These are phyloP conservation scores for Aphanomyces cochlioides DNA, from an alignment of 352 stramenopile species.

Conservation along the genomic window DNA sequence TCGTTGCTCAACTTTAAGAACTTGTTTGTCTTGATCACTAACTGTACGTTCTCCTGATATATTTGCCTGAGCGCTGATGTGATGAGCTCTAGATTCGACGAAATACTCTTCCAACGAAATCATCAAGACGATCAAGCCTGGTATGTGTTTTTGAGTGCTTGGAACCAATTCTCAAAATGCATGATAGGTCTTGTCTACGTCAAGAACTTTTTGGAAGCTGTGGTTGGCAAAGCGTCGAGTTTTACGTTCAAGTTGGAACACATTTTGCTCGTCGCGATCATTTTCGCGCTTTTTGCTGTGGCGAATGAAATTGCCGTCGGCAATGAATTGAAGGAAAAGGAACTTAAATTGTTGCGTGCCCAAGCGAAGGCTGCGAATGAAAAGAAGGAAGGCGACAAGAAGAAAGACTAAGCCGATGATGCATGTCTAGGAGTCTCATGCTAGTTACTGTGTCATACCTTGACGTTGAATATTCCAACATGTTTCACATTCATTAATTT, in stretches of 20 bases:
- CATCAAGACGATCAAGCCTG: constrained; percentile 28
- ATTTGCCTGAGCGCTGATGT: not conserved
- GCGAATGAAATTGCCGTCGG: constrained; percentile 71
- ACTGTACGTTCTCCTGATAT: constrained; percentile 38
- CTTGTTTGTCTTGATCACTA: constrained; percentile 58
- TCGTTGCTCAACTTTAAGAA: constrained; percentile 83
- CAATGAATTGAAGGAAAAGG: constrained; percentile 68
- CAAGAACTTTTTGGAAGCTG: constrained; percentile 60
- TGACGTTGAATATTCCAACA: no score
- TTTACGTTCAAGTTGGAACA: constrained; percentile 81
- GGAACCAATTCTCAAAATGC: constrained; percentile 15
- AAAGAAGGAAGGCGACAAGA: constrained; percentile 16
- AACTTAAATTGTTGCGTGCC: constrained; percentile 26
- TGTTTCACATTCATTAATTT: no score
- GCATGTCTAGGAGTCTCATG: no score
- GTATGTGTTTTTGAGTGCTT: not conserved
- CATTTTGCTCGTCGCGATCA: constrained; percentile 74
- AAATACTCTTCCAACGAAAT: constrained; percentile 30
- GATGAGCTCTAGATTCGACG: constrained; percentile 18
- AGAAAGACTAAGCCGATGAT: no score
- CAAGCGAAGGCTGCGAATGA: constrained; percentile 19
- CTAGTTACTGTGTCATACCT: no score
- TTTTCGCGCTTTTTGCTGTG: constrained; percentile 70
- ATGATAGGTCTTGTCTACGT: constrained; percentile 59
- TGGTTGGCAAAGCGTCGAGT: constrained; percentile 67